phyloP scores from a whole-genome alignment of 2,329 filamentous ascomycete species.

The Trichophyton mentagrophytes region DNA sequence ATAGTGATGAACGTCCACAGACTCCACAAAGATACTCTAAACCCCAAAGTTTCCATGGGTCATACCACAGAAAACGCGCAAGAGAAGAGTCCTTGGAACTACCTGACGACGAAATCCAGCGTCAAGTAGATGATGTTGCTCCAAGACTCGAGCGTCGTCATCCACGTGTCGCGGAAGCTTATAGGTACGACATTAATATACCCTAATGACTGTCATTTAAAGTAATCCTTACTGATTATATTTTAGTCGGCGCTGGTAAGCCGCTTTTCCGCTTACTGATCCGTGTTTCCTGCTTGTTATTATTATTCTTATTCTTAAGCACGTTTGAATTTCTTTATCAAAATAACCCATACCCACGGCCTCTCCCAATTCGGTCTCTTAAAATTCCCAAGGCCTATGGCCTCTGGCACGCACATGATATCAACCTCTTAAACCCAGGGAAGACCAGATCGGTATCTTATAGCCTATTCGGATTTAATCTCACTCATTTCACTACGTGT shows the following conservation, averaged over 20 bases:
- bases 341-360: neutral
- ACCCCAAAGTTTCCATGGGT: neutral
- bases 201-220: neutral
- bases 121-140: constrained; percentile 22
- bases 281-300: neutral
- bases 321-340: neutral
- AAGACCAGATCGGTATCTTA: neutral
- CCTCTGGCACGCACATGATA: neutral
- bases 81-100: constrained; percentile 13
- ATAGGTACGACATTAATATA: constrained; percentile 20
- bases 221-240: constrained; percentile 11
- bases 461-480: constrained; percentile 1
- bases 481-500: neutral
- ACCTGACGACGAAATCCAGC: constrained; percentile 17
- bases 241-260: constrained; percentile 30
- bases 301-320: neutral
- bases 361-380: neutral
- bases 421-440: neutral
- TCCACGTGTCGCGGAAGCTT: constrained; percentile 30
- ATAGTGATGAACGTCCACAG: neutral
- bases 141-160: constrained; percentile 26
- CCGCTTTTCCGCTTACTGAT: neutral
- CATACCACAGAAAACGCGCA: constrained; percentile 11
- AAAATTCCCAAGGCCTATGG: neutral
- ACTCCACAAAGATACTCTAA: neutral